These are phyloP conservation scores for Platanthera zijinensis DNA, from an alignment of 106 monocot genomes.

Conservation along the genomic window DNA sequence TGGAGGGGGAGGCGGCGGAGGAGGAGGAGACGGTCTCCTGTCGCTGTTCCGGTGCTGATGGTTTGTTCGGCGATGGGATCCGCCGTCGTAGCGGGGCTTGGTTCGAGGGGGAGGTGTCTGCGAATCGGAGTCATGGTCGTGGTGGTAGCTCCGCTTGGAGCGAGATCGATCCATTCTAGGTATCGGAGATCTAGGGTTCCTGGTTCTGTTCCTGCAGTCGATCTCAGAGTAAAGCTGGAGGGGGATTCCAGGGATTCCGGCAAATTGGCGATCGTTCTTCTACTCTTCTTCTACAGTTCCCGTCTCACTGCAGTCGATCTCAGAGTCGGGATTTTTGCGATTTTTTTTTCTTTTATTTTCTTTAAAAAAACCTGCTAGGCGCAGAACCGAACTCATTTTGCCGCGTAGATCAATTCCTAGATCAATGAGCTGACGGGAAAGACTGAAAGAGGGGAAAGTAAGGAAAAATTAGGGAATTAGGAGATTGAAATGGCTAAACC, in stretches of 20 bases:
- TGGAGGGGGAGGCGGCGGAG: slow-evolving; percentile 10
- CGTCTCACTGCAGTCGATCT: too few species aligned
- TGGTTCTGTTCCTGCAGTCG: background rate
- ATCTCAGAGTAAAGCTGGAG: background rate
- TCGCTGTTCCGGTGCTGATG: slow-evolving; percentile 26
- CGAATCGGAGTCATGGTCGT: slow-evolving; percentile 61
- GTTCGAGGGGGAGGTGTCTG: slow-evolving; percentile 36
- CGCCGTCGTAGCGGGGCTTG: slow-evolving; percentile 36
- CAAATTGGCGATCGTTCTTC: too few species aligned
- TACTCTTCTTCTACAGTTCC: too few species aligned
- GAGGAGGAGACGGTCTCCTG: slow-evolving; percentile 21
- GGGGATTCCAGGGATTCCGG: background rate
- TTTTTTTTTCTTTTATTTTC: too few species aligned
- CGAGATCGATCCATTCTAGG: slow-evolving; percentile 69
- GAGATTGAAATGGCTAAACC: too few species aligned
- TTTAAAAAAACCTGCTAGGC: too few species aligned
- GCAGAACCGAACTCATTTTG: too few species aligned
- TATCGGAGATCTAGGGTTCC: background rate
- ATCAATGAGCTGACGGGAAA: too few species aligned
- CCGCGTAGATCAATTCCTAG: too few species aligned
- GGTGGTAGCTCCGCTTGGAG: slow-evolving; percentile 64
- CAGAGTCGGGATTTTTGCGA: too few species aligned
- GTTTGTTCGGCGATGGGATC: slow-evolving; percentile 9
- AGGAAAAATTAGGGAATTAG: too few species aligned
- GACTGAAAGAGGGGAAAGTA: too few species aligned